Conservation (phyloP, 352 stramenopile species). For the Phytophthora aleatoria region DNA sequence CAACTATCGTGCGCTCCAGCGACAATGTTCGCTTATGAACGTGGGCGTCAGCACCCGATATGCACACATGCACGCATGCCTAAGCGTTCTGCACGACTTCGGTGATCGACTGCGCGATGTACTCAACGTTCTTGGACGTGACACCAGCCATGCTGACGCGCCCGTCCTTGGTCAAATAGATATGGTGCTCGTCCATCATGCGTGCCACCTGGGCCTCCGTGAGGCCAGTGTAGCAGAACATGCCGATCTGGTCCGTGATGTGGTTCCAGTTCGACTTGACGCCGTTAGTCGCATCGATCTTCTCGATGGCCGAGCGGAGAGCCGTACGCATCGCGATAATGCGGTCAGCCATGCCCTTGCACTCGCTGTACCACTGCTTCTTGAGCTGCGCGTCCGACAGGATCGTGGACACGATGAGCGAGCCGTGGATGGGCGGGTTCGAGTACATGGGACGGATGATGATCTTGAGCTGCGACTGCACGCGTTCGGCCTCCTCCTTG, state of each 20-base stretch:
- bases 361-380: slow-evolving; percentile 94
- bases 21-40: background rate
- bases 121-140: slow-evolving; percentile 96
- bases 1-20: slow-evolving; percentile 14
- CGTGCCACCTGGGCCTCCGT: slow-evolving; percentile 93
- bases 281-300: slow-evolving; percentile 76
- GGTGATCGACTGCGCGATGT: slow-evolving; percentile 95
- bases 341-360: slow-evolving; percentile 95
- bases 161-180: slow-evolving; percentile 98
- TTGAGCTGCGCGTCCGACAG: slow-evolving; percentile 93
- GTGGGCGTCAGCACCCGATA: background rate
- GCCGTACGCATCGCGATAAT: slow-evolving; percentile 94
- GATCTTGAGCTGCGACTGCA: slow-evolving; percentile 98
- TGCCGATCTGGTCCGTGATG: slow-evolving; percentile 99
- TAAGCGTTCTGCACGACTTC: slow-evolving; percentile 92
- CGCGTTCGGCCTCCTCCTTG: slow-evolving; percentile 94
- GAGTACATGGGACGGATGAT: slow-evolving; percentile 99
- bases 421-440: slow-evolving; percentile 98
- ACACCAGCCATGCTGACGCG: slow-evolving; percentile 98
- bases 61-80: slow-evolving; percentile 10
- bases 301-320: slow-evolving; percentile 84
- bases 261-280: slow-evolving; percentile 95
- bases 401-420: slow-evolving; percentile 97
- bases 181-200: slow-evolving; percentile 96
- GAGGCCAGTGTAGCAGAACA: slow-evolving; percentile 99